A percentile compares a stretch with the other conserved stretches of the same genome.
Evolutionary conservation across 2,329 filamentous ascomycete genomes (phyloP).

Genomic region (Ramichloridium luteum): DNA sequence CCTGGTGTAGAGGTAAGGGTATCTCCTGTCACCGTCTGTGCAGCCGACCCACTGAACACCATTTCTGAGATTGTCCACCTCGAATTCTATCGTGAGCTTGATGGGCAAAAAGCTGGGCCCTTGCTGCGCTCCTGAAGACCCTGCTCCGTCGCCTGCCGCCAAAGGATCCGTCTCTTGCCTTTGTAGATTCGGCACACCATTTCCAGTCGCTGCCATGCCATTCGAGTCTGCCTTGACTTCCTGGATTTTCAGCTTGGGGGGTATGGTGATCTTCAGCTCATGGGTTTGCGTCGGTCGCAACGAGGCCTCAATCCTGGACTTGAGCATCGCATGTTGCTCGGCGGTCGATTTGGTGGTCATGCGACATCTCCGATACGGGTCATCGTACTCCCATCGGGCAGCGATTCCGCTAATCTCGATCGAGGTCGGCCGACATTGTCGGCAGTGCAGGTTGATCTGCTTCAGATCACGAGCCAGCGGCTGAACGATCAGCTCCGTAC

Average conservation of each 20-base stretch:
- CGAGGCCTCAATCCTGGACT: slow-evolving; percentile 52
- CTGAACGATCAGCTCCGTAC: slow-evolving; percentile 69
- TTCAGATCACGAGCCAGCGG: slow-evolving; percentile 45
- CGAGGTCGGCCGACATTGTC: slow-evolving; percentile 46
- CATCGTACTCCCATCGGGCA: slow-evolving; percentile 33
- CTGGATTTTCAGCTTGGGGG: slow-evolving; percentile 49
- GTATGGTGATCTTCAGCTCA: slow-evolving; percentile 47
- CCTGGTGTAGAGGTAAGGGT: slow-evolving; percentile 82
- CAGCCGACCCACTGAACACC: slow-evolving; percentile 86
- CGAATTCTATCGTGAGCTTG: slow-evolving; percentile 62
- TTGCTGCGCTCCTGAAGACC: slow-evolving; percentile 16
- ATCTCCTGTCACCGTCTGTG: slow-evolving; percentile 65
- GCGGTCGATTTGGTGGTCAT: slow-evolving; percentile 51
- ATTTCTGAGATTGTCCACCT: slow-evolving; percentile 62
- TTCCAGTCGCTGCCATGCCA: slow-evolving; percentile 16
- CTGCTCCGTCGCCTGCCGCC: slow-evolving; percentile 22
- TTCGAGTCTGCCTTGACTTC: slow-evolving; percentile 40
- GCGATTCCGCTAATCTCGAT: slow-evolving; percentile 36
- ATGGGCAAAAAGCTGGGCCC: slow-evolving; percentile 45
- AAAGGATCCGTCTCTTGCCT: slow-evolving; percentile 23
- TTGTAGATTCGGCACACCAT: slow-evolving; percentile 28
- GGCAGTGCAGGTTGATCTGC: slow-evolving; percentile 47
- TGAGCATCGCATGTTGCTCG: slow-evolving; percentile 66
- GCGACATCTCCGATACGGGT: slow-evolving; percentile 55
- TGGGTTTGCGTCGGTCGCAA: slow-evolving; percentile 40